These are phyloP conservation scores for Cordyceps javanica DNA, from an alignment of 2,329 filamentous ascomycete species.

Conservation along the genomic window DNA sequence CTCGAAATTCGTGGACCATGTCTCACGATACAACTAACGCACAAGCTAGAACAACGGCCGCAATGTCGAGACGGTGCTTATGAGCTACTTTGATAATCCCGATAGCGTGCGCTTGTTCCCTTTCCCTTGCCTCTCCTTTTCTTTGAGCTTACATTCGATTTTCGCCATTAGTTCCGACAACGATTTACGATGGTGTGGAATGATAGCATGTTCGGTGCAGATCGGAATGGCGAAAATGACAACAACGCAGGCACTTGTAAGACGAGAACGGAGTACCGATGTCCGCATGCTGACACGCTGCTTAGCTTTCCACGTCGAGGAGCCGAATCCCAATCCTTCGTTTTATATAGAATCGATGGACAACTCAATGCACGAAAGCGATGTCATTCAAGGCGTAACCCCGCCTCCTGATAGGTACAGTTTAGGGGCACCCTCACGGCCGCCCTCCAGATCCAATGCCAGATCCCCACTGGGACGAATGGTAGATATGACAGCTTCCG, in stretches of 20 bases:
- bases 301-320: constrained; percentile 51
- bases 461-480: constrained; percentile 50
- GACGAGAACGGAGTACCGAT: constrained; percentile 14
- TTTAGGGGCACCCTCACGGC: constrained; percentile 48
- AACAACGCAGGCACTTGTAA: constrained; percentile 40
- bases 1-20: background rate
- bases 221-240: constrained; percentile 41
- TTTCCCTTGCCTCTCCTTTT: constrained; percentile 5
- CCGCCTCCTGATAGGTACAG: constrained; percentile 35
- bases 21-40: background rate
- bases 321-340: constrained; percentile 34
- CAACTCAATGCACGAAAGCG: constrained; percentile 6
- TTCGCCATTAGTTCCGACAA: constrained; percentile 34
- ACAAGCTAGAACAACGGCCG: constrained; percentile 33
- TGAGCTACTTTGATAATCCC: constrained; percentile 46
- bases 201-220: constrained; percentile 45
- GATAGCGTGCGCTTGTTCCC: constrained; percentile 23
- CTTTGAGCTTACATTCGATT: background rate
- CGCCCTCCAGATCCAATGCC: constrained; percentile 54
- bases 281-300: background rate
- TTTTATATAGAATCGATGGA: constrained; percentile 6
- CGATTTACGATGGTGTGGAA: constrained; percentile 48
- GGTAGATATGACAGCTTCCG: constrained; percentile 40
- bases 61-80: constrained; percentile 42
- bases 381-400: constrained; percentile 37